Conservation (phyloP, 2,329 filamentous ascomycete genomes). For the Ilyonectria mors-panacis region DNA sequence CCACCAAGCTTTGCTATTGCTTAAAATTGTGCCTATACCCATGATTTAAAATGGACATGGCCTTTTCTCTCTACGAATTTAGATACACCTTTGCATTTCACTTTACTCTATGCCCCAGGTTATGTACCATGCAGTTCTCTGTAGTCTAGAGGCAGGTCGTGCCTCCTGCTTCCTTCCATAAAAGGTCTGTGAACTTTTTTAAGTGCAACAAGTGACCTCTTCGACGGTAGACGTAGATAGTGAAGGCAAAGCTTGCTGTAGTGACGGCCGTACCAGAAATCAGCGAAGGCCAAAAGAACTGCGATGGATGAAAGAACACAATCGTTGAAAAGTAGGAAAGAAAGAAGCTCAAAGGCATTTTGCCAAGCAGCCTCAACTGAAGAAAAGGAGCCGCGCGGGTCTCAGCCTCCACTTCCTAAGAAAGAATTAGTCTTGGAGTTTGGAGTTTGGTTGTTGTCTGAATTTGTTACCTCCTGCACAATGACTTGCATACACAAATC, state of each 20-base stretch:
- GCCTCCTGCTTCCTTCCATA: too few species aligned
- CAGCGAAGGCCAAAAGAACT: slow-evolving; percentile 74
- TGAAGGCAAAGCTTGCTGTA: slow-evolving; percentile 40
- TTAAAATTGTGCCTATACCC: too few species aligned
- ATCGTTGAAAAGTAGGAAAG: slow-evolving; percentile 77
- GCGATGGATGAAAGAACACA: slow-evolving; percentile 70
- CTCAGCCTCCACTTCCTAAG: slow-evolving; percentile 64
- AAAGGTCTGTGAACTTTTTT: neutral
- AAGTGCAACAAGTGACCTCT: slow-evolving; percentile 48
- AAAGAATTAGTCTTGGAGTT: neutral
- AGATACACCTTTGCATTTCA: too few species aligned
- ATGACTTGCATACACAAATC: slow-evolving; percentile 73
- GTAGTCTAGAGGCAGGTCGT: too few species aligned
- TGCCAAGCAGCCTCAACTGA: slow-evolving; percentile 76
- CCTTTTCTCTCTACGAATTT: too few species aligned
- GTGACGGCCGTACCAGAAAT: slow-evolving; percentile 68
- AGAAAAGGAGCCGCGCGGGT: slow-evolving; percentile 76
- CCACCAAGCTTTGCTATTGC: too few species aligned
- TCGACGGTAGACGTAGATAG: slow-evolving; percentile 18
- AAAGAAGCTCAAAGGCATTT: slow-evolving; percentile 77
- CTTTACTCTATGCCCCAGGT: too few species aligned
- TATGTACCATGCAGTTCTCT: too few species aligned
- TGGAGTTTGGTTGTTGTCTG: slow-evolving; percentile 9
- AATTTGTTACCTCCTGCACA: slow-evolving; percentile 67
- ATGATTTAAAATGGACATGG: too few species aligned